These are phyloP conservation scores for Leishmania braziliensis DNA, from an alignment of 208 protist species.

Conservation along the genomic window DNA sequence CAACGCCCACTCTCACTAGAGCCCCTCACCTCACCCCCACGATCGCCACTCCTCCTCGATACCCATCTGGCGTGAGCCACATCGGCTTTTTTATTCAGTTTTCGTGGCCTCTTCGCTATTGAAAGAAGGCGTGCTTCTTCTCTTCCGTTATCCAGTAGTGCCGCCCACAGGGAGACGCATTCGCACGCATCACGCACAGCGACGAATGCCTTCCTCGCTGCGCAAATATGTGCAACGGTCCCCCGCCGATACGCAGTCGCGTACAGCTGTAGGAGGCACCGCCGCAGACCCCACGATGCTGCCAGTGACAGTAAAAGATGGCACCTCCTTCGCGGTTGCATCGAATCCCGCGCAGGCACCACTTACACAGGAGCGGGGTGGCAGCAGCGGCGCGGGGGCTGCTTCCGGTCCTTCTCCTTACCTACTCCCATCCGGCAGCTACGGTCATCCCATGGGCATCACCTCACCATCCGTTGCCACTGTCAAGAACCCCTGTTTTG, in stretches of 20 bases:
- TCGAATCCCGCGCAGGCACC: neutral
- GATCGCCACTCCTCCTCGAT: neutral
- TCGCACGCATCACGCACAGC: neutral
- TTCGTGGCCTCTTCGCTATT: neutral
- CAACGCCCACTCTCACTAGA: neutral
- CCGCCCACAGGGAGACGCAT: neutral
- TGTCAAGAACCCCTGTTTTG: neutral
- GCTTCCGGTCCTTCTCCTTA: neutral
- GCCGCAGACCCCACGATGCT: neutral
- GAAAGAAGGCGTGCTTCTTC: neutral
- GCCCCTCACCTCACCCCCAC: neutral
- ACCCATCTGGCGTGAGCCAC: neutral
- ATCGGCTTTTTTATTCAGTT: neutral
- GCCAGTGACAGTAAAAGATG: neutral
- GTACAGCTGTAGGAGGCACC: neutral
- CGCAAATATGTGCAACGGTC: slow-evolving; percentile 5
- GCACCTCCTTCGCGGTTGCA: neutral
- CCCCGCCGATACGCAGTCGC: neutral
- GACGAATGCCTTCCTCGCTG: slow-evolving; percentile 14
- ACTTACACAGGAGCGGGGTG: neutral
- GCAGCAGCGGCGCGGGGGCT: neutral
- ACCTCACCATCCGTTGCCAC: neutral
- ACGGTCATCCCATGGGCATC: neutral
- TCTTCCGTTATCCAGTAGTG: neutral
- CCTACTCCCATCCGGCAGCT: neutral